Evolutionary conservation across 2,329 filamentous ascomycete genomes (phyloP), one percentile per base, ranked within the genome.

Genomic region (Paecilomyces fulvus): DNA sequence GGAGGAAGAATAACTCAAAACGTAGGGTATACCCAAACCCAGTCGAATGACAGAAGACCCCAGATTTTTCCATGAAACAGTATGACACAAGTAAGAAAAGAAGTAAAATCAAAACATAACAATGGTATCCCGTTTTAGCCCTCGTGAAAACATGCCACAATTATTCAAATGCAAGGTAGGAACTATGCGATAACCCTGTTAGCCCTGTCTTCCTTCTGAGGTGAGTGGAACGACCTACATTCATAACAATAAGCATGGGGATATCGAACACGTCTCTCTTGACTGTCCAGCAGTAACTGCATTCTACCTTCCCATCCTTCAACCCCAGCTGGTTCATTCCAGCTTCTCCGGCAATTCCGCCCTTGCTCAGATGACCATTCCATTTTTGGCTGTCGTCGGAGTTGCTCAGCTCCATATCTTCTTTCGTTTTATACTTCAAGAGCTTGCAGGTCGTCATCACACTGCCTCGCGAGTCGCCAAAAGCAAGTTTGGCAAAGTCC

Each of bases 251-350:
- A 77, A 97, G 80, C 90, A 96, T 96, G 21, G 94, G 94, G 73
- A 97, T 96, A 76, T 97, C 92, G 76, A 97, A 97, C 46, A 94
- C 90, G 73, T 99, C 94, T 61, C 92, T 82, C 77, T 96, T 96
- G 60, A 97, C 92, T 61, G 90, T 92, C 92, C 92, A 97, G 77
- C 90, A 95, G 75, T 95, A 96, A 66, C 89, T 91, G 77, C 92
- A 96, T 70, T 95, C 89, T 56, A 97, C 88, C 74, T 94, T 92
- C 55, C 92, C 92, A 67, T 95, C 91, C 69, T 85, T 88, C 67
- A 89, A 79, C 0, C 83, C 90, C 12, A 96, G 81, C 67, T 85
- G 84, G 55, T 88, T 88, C 73, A 95, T 92, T 9, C 89, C 91
- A 60, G 88, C 74, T 61, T 78, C 75, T 28, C 74, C 73, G 20